Percentiles rank a stretch among this genome's conserved stretches.
Conservation (phyloP, 164 flowering plant species). For the Umbellularia californica region DNA sequence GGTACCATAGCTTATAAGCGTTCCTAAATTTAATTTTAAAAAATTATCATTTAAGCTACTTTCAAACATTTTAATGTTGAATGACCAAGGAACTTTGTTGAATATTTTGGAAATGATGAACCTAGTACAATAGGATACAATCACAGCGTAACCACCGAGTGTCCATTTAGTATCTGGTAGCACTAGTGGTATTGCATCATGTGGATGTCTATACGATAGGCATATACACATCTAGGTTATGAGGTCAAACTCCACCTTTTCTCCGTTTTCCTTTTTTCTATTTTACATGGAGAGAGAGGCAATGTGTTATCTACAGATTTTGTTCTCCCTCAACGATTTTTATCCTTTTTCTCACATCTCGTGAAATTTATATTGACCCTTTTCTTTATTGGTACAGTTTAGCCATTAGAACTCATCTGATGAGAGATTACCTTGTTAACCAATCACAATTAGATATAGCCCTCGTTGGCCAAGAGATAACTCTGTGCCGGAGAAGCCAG, state of each 20-base stretch:
- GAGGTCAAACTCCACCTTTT: background rate
- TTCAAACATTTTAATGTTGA: background rate
- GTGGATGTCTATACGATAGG: background rate
- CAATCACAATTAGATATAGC: no score
- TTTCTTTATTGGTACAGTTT: no score
- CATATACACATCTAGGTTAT: background rate
- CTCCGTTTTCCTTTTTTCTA: background rate
- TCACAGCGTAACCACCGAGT: background rate
- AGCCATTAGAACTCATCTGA: no score
- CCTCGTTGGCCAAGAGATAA: no score
- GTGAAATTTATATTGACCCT: no score
- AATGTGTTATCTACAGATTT: no score
- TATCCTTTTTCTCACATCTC: no score
- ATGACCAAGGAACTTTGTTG: background rate
- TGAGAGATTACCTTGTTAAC: no score
- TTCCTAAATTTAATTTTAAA: background rate
- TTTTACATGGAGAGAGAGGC: no score
- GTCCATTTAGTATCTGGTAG: no score
- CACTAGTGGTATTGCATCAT: background rate
- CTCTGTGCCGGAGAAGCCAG: no score
- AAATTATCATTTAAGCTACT: background rate
- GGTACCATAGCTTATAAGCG: background rate
- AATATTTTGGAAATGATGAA: background rate
- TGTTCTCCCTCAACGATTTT: no score
- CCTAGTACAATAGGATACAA: background rate